These are phyloP conservation scores for Ceratocystis diversiconidia DNA, from an alignment of 2,329 filamentous ascomycete genomes.

Conservation along the genomic window DNA sequence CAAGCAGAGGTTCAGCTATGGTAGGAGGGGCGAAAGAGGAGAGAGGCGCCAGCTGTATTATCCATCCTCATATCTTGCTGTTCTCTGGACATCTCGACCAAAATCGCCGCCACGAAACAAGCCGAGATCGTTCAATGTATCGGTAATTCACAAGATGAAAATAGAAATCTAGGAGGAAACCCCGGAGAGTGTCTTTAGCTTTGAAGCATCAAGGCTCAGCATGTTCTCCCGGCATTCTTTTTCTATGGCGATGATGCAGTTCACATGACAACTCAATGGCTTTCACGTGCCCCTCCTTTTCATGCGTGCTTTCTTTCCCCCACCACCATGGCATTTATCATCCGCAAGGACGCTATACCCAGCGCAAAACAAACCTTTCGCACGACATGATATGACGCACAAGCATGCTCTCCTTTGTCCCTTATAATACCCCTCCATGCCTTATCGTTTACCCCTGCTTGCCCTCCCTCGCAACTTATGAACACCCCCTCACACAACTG, in stretches of 20 bases:
- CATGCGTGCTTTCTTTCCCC: neutral
- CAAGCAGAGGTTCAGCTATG: neutral
- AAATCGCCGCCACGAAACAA: neutral
- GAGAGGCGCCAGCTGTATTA: neutral
- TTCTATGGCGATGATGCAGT: no score
- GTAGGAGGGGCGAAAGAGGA: neutral
- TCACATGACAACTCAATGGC: neutral
- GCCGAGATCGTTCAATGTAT: neutral
- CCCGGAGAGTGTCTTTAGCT: neutral
- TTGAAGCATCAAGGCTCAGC: no score
- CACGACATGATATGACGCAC: conserved; percentile 5
- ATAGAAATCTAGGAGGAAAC: neutral
- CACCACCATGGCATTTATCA: neutral
- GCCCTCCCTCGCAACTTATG: neutral
- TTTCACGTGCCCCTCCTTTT: neutral
- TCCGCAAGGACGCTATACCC: neutral
- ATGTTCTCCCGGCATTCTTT: no score
- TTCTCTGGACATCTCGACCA: neutral
- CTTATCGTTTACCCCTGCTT: neutral
- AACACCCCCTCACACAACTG: no score
- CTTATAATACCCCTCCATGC: conserved; percentile 1
- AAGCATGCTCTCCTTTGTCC: neutral
- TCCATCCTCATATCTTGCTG: neutral
- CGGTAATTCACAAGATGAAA: neutral
- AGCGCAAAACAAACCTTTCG: neutral